A percentile compares a stretch with the other conserved stretches of the same genome.
Conservation (phyloP, 2,329 filamentous ascomycete genomes). For the Aspergillus puulaauensis region DNA sequence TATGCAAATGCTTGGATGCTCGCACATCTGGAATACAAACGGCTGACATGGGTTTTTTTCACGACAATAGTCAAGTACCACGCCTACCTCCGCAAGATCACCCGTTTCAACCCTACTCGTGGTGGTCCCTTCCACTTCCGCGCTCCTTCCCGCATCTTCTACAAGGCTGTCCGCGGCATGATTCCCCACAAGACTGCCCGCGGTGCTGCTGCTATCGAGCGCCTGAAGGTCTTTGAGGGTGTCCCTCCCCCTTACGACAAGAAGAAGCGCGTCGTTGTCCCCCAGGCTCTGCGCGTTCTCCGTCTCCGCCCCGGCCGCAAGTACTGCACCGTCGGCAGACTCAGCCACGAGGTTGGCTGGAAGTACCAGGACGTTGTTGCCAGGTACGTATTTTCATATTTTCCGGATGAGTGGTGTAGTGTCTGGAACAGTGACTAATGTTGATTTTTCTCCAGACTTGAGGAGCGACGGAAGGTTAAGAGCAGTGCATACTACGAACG, state of each 20-base stretch:
- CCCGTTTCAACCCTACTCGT: slow-evolving; percentile 98
- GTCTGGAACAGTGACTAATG: slow-evolving; percentile 18
- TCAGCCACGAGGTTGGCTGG: slow-evolving; percentile 99
- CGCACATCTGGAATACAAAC: slow-evolving; percentile 6
- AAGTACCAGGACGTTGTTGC: slow-evolving; percentile 99
- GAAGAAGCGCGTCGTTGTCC: slow-evolving; percentile 99
- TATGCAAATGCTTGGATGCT: background rate
- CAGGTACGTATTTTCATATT: slow-evolving; percentile 65
- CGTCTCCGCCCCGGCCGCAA: slow-evolving; percentile 98
- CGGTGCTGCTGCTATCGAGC: slow-evolving; percentile 92
- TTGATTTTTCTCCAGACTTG: slow-evolving; percentile 65
- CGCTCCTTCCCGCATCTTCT: slow-evolving; percentile 98
- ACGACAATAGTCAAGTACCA: slow-evolving; percentile 92
- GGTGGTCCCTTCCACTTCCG: slow-evolving; percentile 99
- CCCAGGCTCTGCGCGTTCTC: slow-evolving; percentile 94
- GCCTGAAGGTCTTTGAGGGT: slow-evolving; percentile 99
- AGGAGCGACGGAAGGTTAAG: slow-evolving; percentile 99
- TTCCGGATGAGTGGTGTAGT: slow-evolving; percentile 1
- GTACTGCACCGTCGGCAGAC: slow-evolving; percentile 98
- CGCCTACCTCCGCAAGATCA: slow-evolving; percentile 99
- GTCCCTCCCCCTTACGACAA: slow-evolving; percentile 98
- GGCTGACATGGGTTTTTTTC: slow-evolving; percentile 47
- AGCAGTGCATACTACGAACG: slow-evolving; percentile 98
- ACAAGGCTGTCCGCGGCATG: slow-evolving; percentile 99
- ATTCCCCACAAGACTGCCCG: slow-evolving; percentile 99